A percentile compares a stretch with the other conserved stretches of the same genome.
Evolutionary conservation across 257 asterid genomes (phyloP).

Genomic region (Catharanthus roseus): DNA sequence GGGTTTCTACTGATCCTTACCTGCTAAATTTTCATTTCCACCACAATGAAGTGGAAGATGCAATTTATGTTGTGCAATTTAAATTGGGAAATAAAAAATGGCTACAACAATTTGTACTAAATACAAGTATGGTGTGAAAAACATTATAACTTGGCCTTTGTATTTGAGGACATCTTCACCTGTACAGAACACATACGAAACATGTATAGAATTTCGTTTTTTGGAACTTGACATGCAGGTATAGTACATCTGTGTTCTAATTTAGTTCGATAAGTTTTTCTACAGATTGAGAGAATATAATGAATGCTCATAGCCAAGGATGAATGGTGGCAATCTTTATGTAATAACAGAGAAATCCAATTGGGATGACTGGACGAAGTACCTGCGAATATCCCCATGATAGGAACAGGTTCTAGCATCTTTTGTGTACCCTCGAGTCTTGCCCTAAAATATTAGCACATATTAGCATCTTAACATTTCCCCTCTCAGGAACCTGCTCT

Average conservation of each 20-base stretch:
- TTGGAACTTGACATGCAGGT: slow-evolving; percentile 98
- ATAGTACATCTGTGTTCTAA: slow-evolving; percentile 92
- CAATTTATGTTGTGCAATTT: background rate
- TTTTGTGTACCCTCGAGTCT: slow-evolving; percentile 66
- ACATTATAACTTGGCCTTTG: background rate
- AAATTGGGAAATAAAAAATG: background rate
- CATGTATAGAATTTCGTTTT: slow-evolving; percentile 17
- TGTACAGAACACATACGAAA: background rate
- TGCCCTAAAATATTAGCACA: slow-evolving; percentile 46
- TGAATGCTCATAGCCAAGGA: background rate
- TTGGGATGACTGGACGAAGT: slow-evolving; percentile 4
- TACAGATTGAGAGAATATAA: slow-evolving; percentile 24
- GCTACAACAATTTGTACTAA: background rate
- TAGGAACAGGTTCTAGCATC: slow-evolving; percentile 68
- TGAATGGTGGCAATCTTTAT: background rate
- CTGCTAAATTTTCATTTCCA: background rate
- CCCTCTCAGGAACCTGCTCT: background rate
- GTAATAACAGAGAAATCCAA: background rate
- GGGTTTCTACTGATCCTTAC: background rate
- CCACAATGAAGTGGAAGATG: background rate
- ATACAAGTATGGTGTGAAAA: background rate
- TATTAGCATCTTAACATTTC: slow-evolving; percentile 16
- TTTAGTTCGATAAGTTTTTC: slow-evolving; percentile 82
- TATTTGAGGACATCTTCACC: background rate
- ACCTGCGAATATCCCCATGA: slow-evolving; percentile 81